These are phyloP conservation scores for Clarkia xantiana DNA, from an alignment of 345 rosid genomes.

Conservation along the genomic window DNA sequence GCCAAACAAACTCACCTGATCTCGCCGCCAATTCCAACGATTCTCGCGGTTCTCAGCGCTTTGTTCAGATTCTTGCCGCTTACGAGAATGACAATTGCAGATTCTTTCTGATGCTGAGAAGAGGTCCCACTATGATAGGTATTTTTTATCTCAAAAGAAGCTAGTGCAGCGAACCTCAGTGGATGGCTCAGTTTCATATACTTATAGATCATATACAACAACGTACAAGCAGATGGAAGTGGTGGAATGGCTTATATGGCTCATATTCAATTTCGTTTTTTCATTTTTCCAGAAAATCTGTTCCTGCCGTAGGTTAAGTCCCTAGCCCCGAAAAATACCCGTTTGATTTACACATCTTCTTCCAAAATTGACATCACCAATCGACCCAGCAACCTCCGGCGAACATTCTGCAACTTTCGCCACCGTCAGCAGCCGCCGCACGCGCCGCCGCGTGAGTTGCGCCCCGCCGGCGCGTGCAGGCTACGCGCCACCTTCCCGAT, in stretches of 20 bases:
- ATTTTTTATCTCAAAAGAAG: conserved; percentile 46
- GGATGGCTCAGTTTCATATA: conserved; percentile 22
- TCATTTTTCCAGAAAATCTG: too few relatives aligned
- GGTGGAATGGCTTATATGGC: conserved; percentile 86
- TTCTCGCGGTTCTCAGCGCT: conserved; percentile 39
- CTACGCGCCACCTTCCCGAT: too few relatives aligned
- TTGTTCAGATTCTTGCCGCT: conserved; percentile 82
- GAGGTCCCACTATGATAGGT: conserved; percentile 56
- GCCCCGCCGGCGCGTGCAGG: too few relatives aligned
- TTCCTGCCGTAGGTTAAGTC: too few relatives aligned
- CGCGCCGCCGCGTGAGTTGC: too few relatives aligned
- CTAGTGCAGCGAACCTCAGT: conserved; percentile 25
- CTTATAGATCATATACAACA: conserved; percentile 24
- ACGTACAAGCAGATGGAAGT: conserved; percentile 57
- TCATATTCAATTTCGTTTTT: too few relatives aligned
- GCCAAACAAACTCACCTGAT: conserved; percentile 91
- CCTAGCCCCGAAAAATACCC: too few relatives aligned
- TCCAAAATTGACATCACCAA: too few relatives aligned
- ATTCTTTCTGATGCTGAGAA: conserved; percentile 73
- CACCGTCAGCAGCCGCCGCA: too few relatives aligned
- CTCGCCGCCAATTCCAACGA: conserved; percentile 30
- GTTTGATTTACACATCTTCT: too few relatives aligned
- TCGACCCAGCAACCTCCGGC: too few relatives aligned
- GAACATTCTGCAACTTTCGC: too few relatives aligned
- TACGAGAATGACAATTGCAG: conserved; percentile 53